phyloP scores from a whole-genome alignment of 306 rosid genomes.

The Calophaca sinica region DNA sequence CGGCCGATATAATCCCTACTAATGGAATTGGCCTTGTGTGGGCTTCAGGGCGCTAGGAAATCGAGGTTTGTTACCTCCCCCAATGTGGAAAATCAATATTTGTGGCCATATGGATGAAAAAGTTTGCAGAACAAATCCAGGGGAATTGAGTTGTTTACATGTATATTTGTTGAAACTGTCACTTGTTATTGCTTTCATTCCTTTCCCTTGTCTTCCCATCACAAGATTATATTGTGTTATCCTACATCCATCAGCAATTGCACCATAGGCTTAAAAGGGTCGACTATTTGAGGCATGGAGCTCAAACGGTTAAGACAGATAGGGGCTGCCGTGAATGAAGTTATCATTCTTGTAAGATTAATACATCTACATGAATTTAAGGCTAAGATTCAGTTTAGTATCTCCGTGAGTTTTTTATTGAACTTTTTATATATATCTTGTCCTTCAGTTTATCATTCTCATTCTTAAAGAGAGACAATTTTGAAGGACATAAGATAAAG shows the following conservation, averaged over 20 bases:
- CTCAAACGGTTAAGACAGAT: neutral
- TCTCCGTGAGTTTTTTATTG: neutral
- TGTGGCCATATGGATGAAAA: slow-evolving; percentile 23
- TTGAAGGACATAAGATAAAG: neutral
- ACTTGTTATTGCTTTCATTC: slow-evolving; percentile 4
- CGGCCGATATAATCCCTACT: slow-evolving; percentile 70
- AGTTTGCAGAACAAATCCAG: neutral
- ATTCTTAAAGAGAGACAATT: neutral
- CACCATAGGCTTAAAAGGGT: slow-evolving; percentile 8
- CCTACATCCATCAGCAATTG: neutral
- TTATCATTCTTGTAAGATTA: slow-evolving; percentile 25
- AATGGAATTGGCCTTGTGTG: neutral
- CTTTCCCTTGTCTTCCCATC: neutral
- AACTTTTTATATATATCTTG: neutral
- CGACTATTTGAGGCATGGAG: neutral
- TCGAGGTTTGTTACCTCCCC: slow-evolving; percentile 22
- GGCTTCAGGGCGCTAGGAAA: slow-evolving; percentile 26
- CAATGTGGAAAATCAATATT: neutral
- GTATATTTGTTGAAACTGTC: slow-evolving; percentile 27
- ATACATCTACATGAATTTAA: neutral
- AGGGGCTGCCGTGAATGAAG: slow-evolving; percentile 2
- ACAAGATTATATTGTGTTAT: neutral
- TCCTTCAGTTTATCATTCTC: neutral
- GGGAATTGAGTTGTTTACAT: slow-evolving; percentile 9
- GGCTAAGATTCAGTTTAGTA: neutral